Evolutionary conservation across 768 basidiomycete genomes (phyloP), one percentile per base, ranked within the genome.

Genomic region (Phlegmacium glaucopus): DNA sequence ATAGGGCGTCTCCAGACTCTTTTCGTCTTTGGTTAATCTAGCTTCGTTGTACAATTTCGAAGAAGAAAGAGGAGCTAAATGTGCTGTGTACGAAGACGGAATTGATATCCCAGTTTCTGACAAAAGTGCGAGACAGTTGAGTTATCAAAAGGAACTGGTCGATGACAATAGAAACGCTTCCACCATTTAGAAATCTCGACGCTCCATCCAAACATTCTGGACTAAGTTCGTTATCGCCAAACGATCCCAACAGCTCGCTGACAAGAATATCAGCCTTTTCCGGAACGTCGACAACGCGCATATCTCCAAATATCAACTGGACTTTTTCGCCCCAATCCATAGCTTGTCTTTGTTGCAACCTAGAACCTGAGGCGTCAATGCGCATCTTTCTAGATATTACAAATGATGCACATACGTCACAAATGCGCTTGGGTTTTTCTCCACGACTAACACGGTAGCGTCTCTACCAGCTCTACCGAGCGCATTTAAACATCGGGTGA

Each of bases 191-290:
- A 62, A 93, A 94, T 40, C 95, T 75, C 80, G 87, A 82, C 8
- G 92, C 94, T 10, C 96, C 96, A 62, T 99, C 96, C 29, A 99
- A 72, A 67, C 96, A 99, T 66, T 99, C 96, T 0, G 96, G 96
- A 61, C 93, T 94, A 40, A 98, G 80, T 64, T 99, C 96, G 50
- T 99, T 99, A 67, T 99, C 96, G 1, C 95, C 96, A 70, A 99
- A 98, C 4, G 92, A 94, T 4, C 96, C 96, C 57, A 99, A 68
- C 16, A 99, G 78, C 65, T 99, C 96, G 69, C 90, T 95, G 59
- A 99, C 86, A 48, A 99, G 72, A 52, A 99, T 91, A 65, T 98
- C 96, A 25, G 83, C 93, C 54, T 79, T 76, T 57, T 96, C 91
- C 5, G 95, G 94, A 1, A 95, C 67, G 8, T 84, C 75, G 37